Evolutionary conservation across 768 basidiomycete genomes (phyloP), one percentile per base, ranked within the genome.

Genomic region (Russula ochroleuca): DNA sequence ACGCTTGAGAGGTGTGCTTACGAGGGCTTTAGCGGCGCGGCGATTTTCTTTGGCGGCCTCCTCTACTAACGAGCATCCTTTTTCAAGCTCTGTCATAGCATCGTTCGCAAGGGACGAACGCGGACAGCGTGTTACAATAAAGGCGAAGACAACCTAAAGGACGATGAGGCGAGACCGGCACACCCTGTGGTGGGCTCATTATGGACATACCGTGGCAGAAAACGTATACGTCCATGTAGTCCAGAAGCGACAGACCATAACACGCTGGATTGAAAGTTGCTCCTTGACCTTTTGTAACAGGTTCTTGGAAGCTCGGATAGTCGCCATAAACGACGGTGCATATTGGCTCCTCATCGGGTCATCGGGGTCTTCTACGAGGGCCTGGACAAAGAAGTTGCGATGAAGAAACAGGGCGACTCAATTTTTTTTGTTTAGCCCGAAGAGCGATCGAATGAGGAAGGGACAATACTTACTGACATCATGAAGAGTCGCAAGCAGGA

Each of bases 81-180:
- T 80, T 33, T 89, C 87, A 9, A 92, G 78, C 68, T 92, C 87
- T 21, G 77, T 73, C 74, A 91, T 84, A 4, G 90, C 90, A 2
- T 81, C 78, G 14, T 79, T 73, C 0, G 90, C 90, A 13, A 92
- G 72, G 0, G 86, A 82, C 1, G 85, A 88, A 7, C 81, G 76
- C 6, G 90, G 90, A 3, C 86, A 84, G 33, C 87, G 82, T 3
- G 86, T 88, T 2, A 88, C 90, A 21, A 92, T 85, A 5, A 87
- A 86, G 4, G 88, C 91, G 69, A 92, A 87, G 17, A 92, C 85
- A 11, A 90, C 80, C 88, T 90, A 50, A 40, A 10, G 17, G 14
- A n/a, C 23, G 31, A 38, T 41, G 57, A 31, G 69, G 78, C 58
- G 53, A 40, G 9, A 23, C 5, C 15, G 15, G 13, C 1, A 13